These are phyloP conservation scores for Neurospora hispaniola DNA, from an alignment of 495 filamentous ascomycete species.

Conservation along the genomic window DNA sequence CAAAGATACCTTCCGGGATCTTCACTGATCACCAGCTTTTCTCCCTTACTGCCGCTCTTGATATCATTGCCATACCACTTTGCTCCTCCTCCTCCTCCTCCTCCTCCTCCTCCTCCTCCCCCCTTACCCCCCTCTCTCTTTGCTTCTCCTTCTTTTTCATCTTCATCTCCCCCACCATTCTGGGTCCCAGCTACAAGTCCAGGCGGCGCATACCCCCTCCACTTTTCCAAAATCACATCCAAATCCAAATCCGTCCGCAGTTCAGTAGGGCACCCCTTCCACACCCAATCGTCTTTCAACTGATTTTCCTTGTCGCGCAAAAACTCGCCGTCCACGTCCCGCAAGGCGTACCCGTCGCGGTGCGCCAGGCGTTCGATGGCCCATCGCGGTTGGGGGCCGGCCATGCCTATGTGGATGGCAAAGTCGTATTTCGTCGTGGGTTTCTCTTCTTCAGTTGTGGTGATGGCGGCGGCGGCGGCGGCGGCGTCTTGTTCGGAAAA, in stretches of 20 bases:
- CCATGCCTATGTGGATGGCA: slow-evolving; percentile 73
- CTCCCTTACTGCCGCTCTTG: background rate
- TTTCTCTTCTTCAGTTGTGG: background rate
- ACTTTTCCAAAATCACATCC: slow-evolving; percentile 44
- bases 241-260: slow-evolving; percentile 41
- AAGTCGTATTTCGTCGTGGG: slow-evolving; percentile 41
- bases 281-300: slow-evolving; percentile 29
- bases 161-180: background rate
- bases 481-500: slow-evolving; percentile 6
- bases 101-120: slow-evolving; percentile 7
- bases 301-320: slow-evolving; percentile 41
- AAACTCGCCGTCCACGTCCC: slow-evolving; percentile 53
- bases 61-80: background rate
- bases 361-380: slow-evolving; percentile 61
- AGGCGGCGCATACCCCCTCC: slow-evolving; percentile 34
- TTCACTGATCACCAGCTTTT: slow-evolving; percentile 17
- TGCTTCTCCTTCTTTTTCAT: background rate
- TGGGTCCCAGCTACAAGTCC: background rate
- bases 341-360: slow-evolving; percentile 60
- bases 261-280: slow-evolving; percentile 33
- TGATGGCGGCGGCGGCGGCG: too few species aligned
- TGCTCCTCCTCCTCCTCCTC: background rate
- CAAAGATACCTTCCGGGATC: slow-evolving; percentile 77
- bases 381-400: slow-evolving; percentile 56
- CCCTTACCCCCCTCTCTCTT: background rate